Evolutionary conservation across 2,329 filamentous ascomycete species (phyloP).

Genomic region (Fusarium globosum): DNA sequence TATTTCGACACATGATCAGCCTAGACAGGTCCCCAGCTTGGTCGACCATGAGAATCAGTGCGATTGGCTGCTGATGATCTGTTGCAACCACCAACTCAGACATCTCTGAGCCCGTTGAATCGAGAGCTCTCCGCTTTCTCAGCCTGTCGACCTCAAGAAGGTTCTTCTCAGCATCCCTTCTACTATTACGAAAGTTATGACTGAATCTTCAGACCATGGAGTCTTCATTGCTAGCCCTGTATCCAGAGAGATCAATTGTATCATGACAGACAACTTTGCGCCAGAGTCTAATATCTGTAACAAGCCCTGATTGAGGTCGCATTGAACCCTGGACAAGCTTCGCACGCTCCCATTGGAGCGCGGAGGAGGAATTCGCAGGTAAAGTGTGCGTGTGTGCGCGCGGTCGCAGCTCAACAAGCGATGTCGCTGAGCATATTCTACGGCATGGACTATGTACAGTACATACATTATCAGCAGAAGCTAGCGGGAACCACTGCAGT

Average conservation of each 20-base stretch:
- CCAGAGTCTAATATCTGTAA: conserved; percentile 12
- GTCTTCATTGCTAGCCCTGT: neutral
- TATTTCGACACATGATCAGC: conserved; percentile 37
- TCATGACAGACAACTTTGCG: conserved; percentile 32
- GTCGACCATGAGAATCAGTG: conserved; percentile 30
- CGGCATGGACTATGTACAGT: neutral
- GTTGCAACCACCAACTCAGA: conserved; percentile 36
- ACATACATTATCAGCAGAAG: neutral
- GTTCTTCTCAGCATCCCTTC: conserved; percentile 10
- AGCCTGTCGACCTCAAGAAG: conserved; percentile 8
- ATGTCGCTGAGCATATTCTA: conserved; percentile 29
- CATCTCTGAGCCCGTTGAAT: conserved; percentile 28
- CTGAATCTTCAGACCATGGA: conserved; percentile 20
- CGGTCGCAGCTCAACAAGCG: conserved; percentile 34
- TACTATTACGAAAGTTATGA: conserved; percentile 1
- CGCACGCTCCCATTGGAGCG: conserved; percentile 33
- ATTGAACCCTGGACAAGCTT: conserved; percentile 35
- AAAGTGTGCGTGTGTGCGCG: conserved; percentile 32
- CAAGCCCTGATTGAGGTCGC: conserved; percentile 34
- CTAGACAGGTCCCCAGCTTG: conserved; percentile 33
- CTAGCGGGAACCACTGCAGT: conserved; percentile 33
- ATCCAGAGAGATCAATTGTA: conserved; percentile 1
- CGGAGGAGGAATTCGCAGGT: conserved; percentile 21
- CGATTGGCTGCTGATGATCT: conserved; percentile 39
- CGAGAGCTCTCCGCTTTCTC: conserved; percentile 23